phyloP scores from a whole-genome alignment of 306 rosid genomes.

The Cicer cuneatum region DNA sequence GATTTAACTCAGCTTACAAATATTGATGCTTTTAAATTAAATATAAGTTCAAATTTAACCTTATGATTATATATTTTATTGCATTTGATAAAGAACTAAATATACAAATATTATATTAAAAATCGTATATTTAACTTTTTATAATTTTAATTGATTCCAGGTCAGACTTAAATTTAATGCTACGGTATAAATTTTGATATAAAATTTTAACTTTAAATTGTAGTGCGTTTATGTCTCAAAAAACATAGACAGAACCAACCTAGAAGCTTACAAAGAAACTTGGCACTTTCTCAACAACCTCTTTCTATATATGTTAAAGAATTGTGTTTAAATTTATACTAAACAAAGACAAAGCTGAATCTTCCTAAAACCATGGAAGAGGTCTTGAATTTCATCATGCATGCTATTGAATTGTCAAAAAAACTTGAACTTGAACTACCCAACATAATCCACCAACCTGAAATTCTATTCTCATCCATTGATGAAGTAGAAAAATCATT shows the following conservation, averaged over 20 bases:
- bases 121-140: no score
- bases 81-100: no score
- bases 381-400: conserved; percentile 37
- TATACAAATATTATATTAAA: no score
- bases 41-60: no score
- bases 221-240: neutral
- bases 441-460: conserved; percentile 47
- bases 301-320: conserved; percentile 29
- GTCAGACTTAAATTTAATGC: no score
- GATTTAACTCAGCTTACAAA: no score
- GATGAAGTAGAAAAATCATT: conserved; percentile 55
- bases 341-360: conserved; percentile 25
- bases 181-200: no score
- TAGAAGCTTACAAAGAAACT: conserved; percentile 44
- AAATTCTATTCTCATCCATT: conserved; percentile 42
- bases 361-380: conserved; percentile 55
- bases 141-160: no score
- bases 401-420: conserved; percentile 56
- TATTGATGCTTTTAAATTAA: no score
- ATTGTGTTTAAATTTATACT: conserved; percentile 25
- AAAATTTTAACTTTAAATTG: no score
- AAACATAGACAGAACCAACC: conserved; percentile 31
- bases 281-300: conserved; percentile 7
- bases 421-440: conserved; percentile 52
- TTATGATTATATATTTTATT: no score